Base-by-base conservation (phyloP, 495 filamentous ascomycete species). In the Symbiotaphrina buchneri region DNA sequence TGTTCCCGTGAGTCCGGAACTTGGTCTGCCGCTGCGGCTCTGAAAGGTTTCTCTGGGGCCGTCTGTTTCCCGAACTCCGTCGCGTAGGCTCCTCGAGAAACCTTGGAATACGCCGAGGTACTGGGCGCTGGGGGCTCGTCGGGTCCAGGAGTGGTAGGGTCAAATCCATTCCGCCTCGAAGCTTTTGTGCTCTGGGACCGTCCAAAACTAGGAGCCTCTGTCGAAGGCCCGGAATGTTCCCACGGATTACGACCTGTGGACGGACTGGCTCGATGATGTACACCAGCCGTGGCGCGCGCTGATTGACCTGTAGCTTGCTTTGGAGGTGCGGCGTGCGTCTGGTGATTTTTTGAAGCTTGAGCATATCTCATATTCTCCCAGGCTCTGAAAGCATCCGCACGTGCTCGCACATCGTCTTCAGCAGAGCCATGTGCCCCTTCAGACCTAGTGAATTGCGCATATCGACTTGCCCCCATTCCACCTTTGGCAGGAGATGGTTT, bases 341-440 rank as follows among this genome's bases (percentile, higher is more conserved):
- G 37, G 21, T 44, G 41, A 35, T 54, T 38, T 6, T 39, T 33
- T 15, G 49, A 54, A 1, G 7, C 10, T 15, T 10, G n/a, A 7
- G 14, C 7, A 10, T 15, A 10, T 10, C 19, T 65, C 69, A 84
- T 75, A n/a, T 64, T 61, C 39, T 75, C 61, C 56, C 74, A 87
- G 2, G 71, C 75, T 23, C 64, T 55, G 46, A 62, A 68, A 11
- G 62, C 61, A 41, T 72, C 62, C 4, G 56, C 56, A 32, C 65
- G 52, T 10, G 61, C 59, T 11, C 71, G 51, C n/a, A 54, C 47
- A 23, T 63, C 59, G 23, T 68, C 57, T 61, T 62, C 29, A 48
- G 18, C 10, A 3, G 1, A 10, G n/a, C 10, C 19, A 20, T 1
- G 7, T 10, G 10, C 14, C 20, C 13, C 18, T 13, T 8, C 22